Conservation (phyloP, 192 early-diverging fungal species). For the Kappamyces sp. region DNA sequence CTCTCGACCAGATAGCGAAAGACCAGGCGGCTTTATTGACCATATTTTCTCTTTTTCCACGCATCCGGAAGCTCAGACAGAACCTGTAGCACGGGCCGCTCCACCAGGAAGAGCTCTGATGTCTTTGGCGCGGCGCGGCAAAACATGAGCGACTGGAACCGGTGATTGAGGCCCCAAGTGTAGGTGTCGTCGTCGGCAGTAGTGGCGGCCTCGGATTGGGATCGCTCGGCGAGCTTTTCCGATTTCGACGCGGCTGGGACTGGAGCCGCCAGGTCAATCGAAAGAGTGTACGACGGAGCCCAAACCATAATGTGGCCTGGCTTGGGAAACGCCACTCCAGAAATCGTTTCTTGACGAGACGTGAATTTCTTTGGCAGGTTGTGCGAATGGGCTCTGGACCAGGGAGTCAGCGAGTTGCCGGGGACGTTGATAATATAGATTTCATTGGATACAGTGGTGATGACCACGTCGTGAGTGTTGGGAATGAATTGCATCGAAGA, state of each 20-base stretch:
- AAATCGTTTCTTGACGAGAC: constrained; percentile 60
- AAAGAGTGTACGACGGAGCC: constrained; percentile 63
- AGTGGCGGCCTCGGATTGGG: background rate
- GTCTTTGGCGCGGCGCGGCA: constrained; percentile 57
- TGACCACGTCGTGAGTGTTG: constrained; percentile 45
- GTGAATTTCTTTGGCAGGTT: constrained; percentile 61
- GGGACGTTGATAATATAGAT: constrained; percentile 77
- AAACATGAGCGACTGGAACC: constrained; percentile 80
- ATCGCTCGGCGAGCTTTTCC: background rate
- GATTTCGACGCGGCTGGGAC: constrained; percentile 2
- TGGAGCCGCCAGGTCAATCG: constrained; percentile 60
- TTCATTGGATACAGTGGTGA: constrained; percentile 60
- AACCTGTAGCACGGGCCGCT: constrained; percentile 79
- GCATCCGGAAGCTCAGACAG: constrained; percentile 70
- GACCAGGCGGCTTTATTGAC: constrained; percentile 43
- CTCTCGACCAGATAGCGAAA: no score
- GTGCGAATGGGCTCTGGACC: constrained; percentile 70
- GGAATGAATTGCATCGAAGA: constrained; percentile 66
- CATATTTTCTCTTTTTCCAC: constrained; percentile 80
- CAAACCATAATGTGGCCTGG: constrained; percentile 61
- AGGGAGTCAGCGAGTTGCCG: constrained; percentile 59
- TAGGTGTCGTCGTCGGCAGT: constrained; percentile 4
- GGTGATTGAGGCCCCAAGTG: constrained; percentile 47
- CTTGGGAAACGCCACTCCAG: constrained; percentile 67
- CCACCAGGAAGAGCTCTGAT: constrained; percentile 76